Evolutionary conservation across 768 basidiomycete genomes (phyloP).

Genomic region (Leccinum incarnatum): DNA sequence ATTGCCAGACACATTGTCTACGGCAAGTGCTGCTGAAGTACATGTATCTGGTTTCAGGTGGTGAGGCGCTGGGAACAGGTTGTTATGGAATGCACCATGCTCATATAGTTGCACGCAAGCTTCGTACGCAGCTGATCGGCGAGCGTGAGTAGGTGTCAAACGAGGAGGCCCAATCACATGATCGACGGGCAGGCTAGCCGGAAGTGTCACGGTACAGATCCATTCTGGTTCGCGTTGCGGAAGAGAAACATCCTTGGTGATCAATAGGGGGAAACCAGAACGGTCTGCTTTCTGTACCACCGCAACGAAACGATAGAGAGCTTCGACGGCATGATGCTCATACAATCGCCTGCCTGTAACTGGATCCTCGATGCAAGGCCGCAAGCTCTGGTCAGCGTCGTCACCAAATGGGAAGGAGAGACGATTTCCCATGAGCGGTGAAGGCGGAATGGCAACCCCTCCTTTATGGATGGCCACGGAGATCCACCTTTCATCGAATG

Average conservation of each 20-base stretch:
- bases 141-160: slow-evolving; percentile 48
- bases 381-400: slow-evolving; percentile 28
- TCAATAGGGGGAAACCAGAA: slow-evolving; percentile 18
- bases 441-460: slow-evolving; percentile 43
- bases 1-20: slow-evolving; percentile 39
- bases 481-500: slow-evolving; percentile 50
- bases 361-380: slow-evolving; percentile 54
- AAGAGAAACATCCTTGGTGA: slow-evolving; percentile 22
- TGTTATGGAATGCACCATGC: slow-evolving; percentile 50
- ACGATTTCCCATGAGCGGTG: slow-evolving; percentile 37
- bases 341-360: slow-evolving; percentile 59
- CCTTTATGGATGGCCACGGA: slow-evolving; percentile 38
- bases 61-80: slow-evolving; percentile 36
- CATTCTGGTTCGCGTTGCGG: slow-evolving; percentile 25
- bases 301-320: slow-evolving; percentile 52
- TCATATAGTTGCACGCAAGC: slow-evolving; percentile 51
- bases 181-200: slow-evolving; percentile 40
- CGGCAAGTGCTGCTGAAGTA: slow-evolving; percentile 11
- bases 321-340: slow-evolving; percentile 53
- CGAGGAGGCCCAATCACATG: slow-evolving; percentile 45
- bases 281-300: slow-evolving; percentile 11
- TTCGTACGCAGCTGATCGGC: slow-evolving; percentile 56
- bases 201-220: slow-evolving; percentile 50
- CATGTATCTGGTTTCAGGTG: not conserved
- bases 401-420: slow-evolving; percentile 49